Evolutionary conservation across 1,284 basidiomycete species (phyloP), one percentile per base, ranked within the genome.

Genomic region (Veloboletus limbatus): DNA sequence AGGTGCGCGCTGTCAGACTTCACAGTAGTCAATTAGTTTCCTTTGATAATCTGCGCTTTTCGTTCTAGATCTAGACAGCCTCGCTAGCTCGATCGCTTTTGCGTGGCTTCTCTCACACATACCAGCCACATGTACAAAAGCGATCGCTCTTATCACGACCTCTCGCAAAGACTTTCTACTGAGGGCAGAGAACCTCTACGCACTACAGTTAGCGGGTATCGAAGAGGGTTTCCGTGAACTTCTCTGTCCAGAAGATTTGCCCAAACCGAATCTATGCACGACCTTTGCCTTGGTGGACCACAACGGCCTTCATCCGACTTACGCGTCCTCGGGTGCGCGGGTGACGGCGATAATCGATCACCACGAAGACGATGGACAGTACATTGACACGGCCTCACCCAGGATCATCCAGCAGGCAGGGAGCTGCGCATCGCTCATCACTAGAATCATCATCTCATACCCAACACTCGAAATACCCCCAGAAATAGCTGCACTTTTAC

Each of bases 311-410:
- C 70, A 75, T n/a, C 60, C 77, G 0, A 59, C 61, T 4, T 88
- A 86, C 60, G 58, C 69, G 2, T 67, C 74, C 33, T 65, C 74
- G 6, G 62, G 66, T 20, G 67, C 71, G 8, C 66, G 68, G 8
- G 92, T 98, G 5, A 73, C 81, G 1, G 83, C 87, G 3, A 74
- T 98, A 42, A 70, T 99, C n/a, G 96, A 99, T 65, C 96, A 99
- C 63, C 95, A 99, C 65, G 83, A 79, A 33, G 94, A 98, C 67
- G 94, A 95, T 55, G 76, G 77, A 0, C 69, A 76, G 3, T 81
- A 96, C 63, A 62, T 62, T 6, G 75, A 77, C 46, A 70, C 72
- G 4, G 90, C 92, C 0, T 63, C 74, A 9, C 83, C 88, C 3
- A 79, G 93, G 16, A 67, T 81, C 42, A 76, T 97, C 46, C 65